Conservation (phyloP, 2,329 filamentous ascomycete genomes). For the Mycocentrospora acerina region DNA sequence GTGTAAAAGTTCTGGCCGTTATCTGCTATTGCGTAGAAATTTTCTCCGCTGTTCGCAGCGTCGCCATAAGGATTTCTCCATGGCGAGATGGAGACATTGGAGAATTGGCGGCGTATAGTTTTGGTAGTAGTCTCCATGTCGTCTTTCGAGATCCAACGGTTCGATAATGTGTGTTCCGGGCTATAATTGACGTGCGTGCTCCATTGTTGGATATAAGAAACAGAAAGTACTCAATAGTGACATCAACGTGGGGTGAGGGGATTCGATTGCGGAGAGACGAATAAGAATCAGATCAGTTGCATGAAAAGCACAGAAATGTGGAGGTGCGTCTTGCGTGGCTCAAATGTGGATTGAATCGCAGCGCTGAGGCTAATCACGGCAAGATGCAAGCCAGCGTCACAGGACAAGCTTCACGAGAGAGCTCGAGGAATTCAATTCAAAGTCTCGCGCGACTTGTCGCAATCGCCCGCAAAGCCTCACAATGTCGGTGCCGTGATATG, state of each 20-base stretch:
- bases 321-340: constrained; percentile 32
- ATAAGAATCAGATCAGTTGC: constrained; percentile 30
- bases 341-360: constrained; percentile 25
- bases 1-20: constrained; percentile 5
- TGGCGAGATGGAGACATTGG: constrained; percentile 35
- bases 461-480: constrained; percentile 34
- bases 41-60: constrained; percentile 14
- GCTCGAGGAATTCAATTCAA: constrained; percentile 18
- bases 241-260: constrained; percentile 38
- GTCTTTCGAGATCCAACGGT: constrained; percentile 20
- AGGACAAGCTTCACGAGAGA: constrained; percentile 26
- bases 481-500: constrained; percentile 30
- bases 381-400: constrained; percentile 36
- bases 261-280: constrained; percentile 38
- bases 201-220: constrained; percentile 36
- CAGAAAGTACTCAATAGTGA: constrained; percentile 32
- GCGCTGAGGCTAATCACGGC: constrained; percentile 28
- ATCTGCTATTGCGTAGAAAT: constrained; percentile 16
- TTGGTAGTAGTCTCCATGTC: constrained; percentile 19
- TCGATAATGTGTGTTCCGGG: constrained; percentile 33
- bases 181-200: constrained; percentile 30
- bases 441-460: constrained; percentile 27
- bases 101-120: constrained; percentile 33
- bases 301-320: constrained; percentile 27
- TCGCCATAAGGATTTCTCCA: constrained; percentile 35